Conservation (phyloP, 257 asterid species). For the Solanum chmielewskii region DNA sequence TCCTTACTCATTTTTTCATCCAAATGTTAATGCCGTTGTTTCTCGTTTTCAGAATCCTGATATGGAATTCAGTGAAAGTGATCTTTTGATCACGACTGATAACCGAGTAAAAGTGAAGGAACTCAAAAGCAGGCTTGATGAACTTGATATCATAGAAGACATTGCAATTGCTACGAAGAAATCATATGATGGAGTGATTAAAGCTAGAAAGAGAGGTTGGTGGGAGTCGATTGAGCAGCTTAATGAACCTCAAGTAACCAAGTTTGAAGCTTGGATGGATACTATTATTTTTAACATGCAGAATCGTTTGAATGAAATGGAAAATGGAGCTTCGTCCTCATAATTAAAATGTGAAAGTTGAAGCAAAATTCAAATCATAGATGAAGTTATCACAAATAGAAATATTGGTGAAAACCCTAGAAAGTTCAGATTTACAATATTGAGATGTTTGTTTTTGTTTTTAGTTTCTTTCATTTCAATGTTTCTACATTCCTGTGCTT, state of each 20-base stretch:
- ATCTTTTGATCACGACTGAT: not conserved
- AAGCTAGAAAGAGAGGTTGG: not conserved
- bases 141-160: not conserved
- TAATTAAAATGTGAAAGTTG: not conserved
- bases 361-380: too few relatives aligned
- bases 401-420: not conserved
- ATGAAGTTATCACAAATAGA: not conserved
- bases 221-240: not conserved
- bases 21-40: slow-evolving; percentile 9
- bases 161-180: not conserved
- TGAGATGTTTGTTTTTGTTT: not conserved
- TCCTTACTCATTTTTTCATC: slow-evolving; percentile 33
- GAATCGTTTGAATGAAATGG: not conserved
- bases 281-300: not conserved
- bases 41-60: not conserved
- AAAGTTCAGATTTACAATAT: not conserved
- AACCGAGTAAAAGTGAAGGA: not conserved
- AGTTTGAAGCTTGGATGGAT: not conserved
- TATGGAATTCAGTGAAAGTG: not conserved
- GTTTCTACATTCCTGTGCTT: not conserved
- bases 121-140: not conserved
- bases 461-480: not conserved
- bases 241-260: not conserved
- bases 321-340: not conserved
- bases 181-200: not conserved